These are phyloP conservation scores for Fistulifera solaris DNA, from an alignment of 108 stramenopile species.

Conservation along the genomic window DNA sequence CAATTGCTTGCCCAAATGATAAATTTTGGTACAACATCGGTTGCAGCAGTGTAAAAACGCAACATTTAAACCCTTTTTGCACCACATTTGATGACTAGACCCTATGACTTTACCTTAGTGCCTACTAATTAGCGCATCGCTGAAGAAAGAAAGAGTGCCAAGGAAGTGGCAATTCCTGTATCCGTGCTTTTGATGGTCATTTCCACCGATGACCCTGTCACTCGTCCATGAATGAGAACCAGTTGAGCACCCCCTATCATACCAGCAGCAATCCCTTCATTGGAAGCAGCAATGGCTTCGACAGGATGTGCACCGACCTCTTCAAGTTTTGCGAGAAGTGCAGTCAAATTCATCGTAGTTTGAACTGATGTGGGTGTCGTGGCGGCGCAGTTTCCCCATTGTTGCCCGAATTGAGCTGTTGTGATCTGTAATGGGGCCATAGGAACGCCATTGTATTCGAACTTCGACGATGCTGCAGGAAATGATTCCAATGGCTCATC, in stretches of 20 bases:
- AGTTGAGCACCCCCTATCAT: constrained; percentile 62
- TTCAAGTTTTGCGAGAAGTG: constrained; percentile 48
- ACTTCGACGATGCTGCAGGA: constrained; percentile 36
- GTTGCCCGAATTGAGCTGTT: constrained; percentile 85
- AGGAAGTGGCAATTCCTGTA: constrained; percentile 45
- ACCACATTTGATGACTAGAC: too few relatives aligned
- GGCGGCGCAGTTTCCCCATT: constrained; percentile 73
- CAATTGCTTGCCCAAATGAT: too few relatives aligned
- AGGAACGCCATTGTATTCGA: constrained; percentile 58
- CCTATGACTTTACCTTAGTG: too few relatives aligned
- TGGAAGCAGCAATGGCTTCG: constrained; percentile 80
- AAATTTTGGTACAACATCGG: too few relatives aligned
- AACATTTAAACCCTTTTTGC: too few relatives aligned
- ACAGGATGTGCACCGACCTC: constrained; percentile 54
- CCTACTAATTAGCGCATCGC: too few relatives aligned
- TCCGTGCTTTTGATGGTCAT: constrained; percentile 77
- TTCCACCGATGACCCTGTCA: constrained; percentile 51
- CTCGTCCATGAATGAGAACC: constrained; percentile 73
- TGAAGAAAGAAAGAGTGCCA: constrained; percentile 36
- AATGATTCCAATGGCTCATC: constrained; percentile 51
- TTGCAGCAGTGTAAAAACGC: too few relatives aligned
- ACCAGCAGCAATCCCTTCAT: constrained; percentile 82
- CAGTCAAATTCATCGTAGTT: constrained; percentile 29
- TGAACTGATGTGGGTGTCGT: constrained; percentile 42
- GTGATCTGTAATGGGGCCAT: constrained; percentile 76